These are phyloP conservation scores for Penicillium maclennaniae DNA, from an alignment of 495 filamentous ascomycete species.

Conservation along the genomic window DNA sequence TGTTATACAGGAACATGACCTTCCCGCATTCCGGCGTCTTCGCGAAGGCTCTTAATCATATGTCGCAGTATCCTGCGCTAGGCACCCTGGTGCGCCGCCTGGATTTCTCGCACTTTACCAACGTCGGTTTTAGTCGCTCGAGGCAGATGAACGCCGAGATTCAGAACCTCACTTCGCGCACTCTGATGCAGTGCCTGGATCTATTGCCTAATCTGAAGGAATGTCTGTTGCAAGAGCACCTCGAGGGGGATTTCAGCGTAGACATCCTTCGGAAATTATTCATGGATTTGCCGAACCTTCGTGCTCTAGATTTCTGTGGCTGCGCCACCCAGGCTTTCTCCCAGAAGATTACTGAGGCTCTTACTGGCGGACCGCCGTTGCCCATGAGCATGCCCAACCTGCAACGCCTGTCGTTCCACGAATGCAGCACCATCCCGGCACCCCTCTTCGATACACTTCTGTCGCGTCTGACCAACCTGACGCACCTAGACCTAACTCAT, in stretches of 20 bases:
- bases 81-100: slow-evolving; percentile 77
- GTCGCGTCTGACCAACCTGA: slow-evolving; percentile 64
- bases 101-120: slow-evolving; percentile 88
- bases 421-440: slow-evolving; percentile 71
- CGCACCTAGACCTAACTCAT: slow-evolving; percentile 76
- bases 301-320: slow-evolving; percentile 76
- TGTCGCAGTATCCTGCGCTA: slow-evolving; percentile 63
- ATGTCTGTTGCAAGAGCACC: slow-evolving; percentile 77
- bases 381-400: slow-evolving; percentile 53
- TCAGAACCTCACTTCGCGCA: slow-evolving; percentile 75
- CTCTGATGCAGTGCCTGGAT: slow-evolving; percentile 70
- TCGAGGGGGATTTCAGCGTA: slow-evolving; percentile 72
- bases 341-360: slow-evolving; percentile 50
- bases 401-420: slow-evolving; percentile 71
- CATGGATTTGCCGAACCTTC: slow-evolving; percentile 59
- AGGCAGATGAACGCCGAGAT: slow-evolving; percentile 76
- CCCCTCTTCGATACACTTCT: slow-evolving; percentile 66
- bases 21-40: slow-evolving; percentile 86
- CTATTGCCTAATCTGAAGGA: slow-evolving; percentile 75
- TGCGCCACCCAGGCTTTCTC: slow-evolving; percentile 70
- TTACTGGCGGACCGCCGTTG: slow-evolving; percentile 38
- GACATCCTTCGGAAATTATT: slow-evolving; percentile 70
- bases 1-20: slow-evolving; percentile 78
- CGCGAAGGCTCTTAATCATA: slow-evolving; percentile 73
- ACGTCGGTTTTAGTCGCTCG: slow-evolving; percentile 73